Conservation (phyloP, 2,329 filamentous ascomycete species). For the Aspergillus sp. region DNA sequence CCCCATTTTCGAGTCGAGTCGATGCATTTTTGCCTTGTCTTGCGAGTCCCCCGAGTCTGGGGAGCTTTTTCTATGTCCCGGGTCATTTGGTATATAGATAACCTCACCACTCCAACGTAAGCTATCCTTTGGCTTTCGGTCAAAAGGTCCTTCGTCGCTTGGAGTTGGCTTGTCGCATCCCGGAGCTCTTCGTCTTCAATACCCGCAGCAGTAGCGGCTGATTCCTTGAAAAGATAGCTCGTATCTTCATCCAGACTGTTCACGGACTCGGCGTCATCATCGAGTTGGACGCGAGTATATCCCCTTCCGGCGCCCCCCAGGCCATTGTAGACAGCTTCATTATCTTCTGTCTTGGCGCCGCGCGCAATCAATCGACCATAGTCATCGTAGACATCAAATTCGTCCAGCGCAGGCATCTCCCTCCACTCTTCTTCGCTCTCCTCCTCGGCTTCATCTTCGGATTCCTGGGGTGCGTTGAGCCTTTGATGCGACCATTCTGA, state of each 20-base stretch:
- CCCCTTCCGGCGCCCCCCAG: constrained; percentile 89
- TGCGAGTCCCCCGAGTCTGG: constrained; percentile 64
- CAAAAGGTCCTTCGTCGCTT: constrained; percentile 90
- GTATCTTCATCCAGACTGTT: constrained; percentile 98
- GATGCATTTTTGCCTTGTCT: constrained; percentile 63
- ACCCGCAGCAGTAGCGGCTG: constrained; percentile 60
- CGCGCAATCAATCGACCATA: constrained; percentile 82
- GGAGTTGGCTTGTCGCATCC: constrained; percentile 84
- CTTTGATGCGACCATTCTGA: constrained; percentile 94
- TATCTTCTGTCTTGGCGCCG: constrained; percentile 68
- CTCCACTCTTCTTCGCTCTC: constrained; percentile 71
- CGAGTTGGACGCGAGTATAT: constrained; percentile 90
- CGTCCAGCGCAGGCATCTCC: constrained; percentile 87
- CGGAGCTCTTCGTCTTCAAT: constrained; percentile 74
- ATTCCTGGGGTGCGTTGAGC: constrained; percentile 52
- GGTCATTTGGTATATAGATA: constrained; percentile 77
- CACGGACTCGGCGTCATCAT: constrained; percentile 89
- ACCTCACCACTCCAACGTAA: constrained; percentile 84
- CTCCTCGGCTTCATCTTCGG: constrained; percentile 44
- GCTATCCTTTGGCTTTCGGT: constrained; percentile 95
- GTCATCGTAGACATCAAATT: constrained; percentile 94
- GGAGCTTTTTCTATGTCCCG: constrained; percentile 63
- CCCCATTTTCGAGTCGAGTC: constrained; percentile 93
- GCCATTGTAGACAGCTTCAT: constrained; percentile 70
- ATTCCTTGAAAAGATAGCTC: constrained; percentile 85